Base-by-base conservation (phyloP, 805 yeast species). In the Candida namnaoensis region DNA sequence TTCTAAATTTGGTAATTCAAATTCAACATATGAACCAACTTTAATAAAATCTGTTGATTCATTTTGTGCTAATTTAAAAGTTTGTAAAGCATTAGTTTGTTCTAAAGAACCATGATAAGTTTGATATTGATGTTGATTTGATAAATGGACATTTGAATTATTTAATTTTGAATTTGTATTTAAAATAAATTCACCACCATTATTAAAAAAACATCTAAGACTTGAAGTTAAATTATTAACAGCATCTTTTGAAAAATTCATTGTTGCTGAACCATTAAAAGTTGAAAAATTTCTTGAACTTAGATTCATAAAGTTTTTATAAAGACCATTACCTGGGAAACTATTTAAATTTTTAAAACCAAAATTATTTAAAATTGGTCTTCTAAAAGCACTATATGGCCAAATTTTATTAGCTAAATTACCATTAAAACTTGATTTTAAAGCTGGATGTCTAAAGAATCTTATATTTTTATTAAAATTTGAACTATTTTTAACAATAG, bases 11-110 rank as follows among this genome's bases (percentile, higher is more conserved):
- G 78, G 72, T 14, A 80, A 46, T 34, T 62, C 65, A 51, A 85
- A 82, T 49, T 82, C 88, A 35, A 78, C 78, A 45, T 66, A 66
- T 36, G 80, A 66, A 19, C 80, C 82, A n/a, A 42, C 12, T 15
- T 44, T 46, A 35, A 58, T 57, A 25, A 54, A 46, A 24, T 41
- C 42, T 13, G 56, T 49, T 8, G 63, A 53, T 37, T 66, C 67
- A 19, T 57, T 51, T 43, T 56, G 55, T 11, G 70, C 72, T 41
- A 66, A 40, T 36, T 52, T 49, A 39, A 64, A 48, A 45, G 65
- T 56, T 38, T 54, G 41, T 25, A 50, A 50, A 34, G 62, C 69
- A 48, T 59, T 53, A 13, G 45, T 44, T 35, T 57, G 51, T 41
- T 50, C 41, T 39, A 57, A 53, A 47, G 49, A 45, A 36, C 59